Evolutionary conservation across 495 filamentous ascomycete genomes (phyloP).

Genomic region (Tetracladium setigerum): DNA sequence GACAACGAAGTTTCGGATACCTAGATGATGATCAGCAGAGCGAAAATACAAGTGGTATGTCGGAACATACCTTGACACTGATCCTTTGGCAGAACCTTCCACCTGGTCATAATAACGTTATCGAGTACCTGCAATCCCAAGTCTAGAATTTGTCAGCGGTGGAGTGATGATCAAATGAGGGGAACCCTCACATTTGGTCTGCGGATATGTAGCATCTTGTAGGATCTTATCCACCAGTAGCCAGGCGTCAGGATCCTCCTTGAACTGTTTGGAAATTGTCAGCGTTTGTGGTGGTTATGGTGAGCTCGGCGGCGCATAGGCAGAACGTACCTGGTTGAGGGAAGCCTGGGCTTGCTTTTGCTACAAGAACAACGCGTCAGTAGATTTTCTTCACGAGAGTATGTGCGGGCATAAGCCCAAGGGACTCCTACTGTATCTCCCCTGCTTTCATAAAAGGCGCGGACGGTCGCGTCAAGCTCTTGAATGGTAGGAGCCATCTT

Average conservation of each 20-base stretch:
- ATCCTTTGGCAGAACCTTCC: conserved; percentile 93
- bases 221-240: conserved; percentile 93
- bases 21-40: conserved; percentile 27
- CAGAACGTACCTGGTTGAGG: conserved; percentile 73
- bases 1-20: conserved; percentile 97
- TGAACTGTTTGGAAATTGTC: conserved; percentile 60
- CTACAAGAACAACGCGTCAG: conserved; percentile 38
- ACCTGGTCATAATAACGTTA: conserved; percentile 96
- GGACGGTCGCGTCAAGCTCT: conserved; percentile 93
- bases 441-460: conserved; percentile 92
- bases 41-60: conserved; percentile 9
- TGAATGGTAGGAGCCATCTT: conserved; percentile 59
- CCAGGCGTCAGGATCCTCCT: conserved; percentile 97
- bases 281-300: conserved; percentile 14
- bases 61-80: conserved; percentile 61
- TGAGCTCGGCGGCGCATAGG: conserved; percentile 3
- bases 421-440: conserved; percentile 68
- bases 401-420: background rate
- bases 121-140: conserved; percentile 94
- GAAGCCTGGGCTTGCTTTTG: conserved; percentile 96
- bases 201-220: conserved; percentile 77
- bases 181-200: conserved; percentile 81
- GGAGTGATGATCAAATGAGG: conserved; percentile 5
- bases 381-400: background rate
- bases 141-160: conserved; percentile 54